Base-by-base conservation (phyloP, 768 basidiomycete genomes). In the Tylopilus cervinicoccineus region DNA sequence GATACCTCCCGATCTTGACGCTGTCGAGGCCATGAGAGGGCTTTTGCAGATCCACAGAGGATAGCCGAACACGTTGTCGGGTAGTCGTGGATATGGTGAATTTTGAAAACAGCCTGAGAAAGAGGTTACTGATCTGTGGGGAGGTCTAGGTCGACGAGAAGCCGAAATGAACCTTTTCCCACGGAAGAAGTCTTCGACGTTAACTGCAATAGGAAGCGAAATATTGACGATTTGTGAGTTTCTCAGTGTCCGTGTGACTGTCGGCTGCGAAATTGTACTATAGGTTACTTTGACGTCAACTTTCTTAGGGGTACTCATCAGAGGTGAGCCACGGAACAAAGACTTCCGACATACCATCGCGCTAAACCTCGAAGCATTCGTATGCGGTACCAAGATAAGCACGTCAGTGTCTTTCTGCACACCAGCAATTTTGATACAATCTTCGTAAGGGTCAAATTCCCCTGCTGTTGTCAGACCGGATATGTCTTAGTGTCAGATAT, bases 121-220 rank as follows among this genome's bases (percentile, higher is more conserved):
- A 34, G 34, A 19, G 14, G 38, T 52, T 26, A 41, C 29, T 40
- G 29, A 17, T 31, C n/a, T 38, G 34, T 31, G 36, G 36, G 26
- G 3, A 49, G n/a, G n/a, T 32, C 41, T 48, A 26, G 38, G 29
- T 40, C 19, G 33, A 45, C 22, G 48, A 49, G 43, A 20, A 7
- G 5, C 33, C 20, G 28, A 33, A 46, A 27, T 12, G 6, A 31
- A 93, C 95, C 82, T 84, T 47, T 80, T 74, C 23, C 86, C 86
- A 19, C 95, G 82, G 74, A 98, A 97, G 67, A 92, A 94, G 64
- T 99, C 96, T 67, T 97, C 89, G 0, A 98, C 95, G 49, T 94
- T 96, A 49, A 97, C 88, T 3, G 87, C 81, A 37, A 99, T 74
- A 0, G 95, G 94, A 4, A 97, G 73, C 0, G 86, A 76, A 7